A percentile compares a stretch with the other conserved stretches of the same genome.
These are phyloP conservation scores for Leccinum obscurum DNA, from an alignment of 768 basidiomycete genomes.

Conservation along the genomic window DNA sequence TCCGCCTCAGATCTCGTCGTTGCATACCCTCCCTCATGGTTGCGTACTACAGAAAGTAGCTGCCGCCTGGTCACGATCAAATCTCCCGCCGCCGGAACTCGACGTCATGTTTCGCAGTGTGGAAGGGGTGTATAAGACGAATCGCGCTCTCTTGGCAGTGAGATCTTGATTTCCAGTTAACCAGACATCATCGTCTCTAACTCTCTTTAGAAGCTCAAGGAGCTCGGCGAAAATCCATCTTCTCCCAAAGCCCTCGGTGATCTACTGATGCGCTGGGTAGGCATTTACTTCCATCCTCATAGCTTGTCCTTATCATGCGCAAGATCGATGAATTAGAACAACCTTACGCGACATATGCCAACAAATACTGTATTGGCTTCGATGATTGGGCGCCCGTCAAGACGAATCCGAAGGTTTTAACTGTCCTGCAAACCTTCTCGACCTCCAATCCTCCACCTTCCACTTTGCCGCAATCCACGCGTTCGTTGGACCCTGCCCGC, in stretches of 20 bases:
- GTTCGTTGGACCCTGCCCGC: constrained; percentile 38
- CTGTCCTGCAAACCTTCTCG: constrained; percentile 72
- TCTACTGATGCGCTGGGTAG: constrained; percentile 94
- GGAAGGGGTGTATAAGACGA: constrained; percentile 91
- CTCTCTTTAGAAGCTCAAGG: constrained; percentile 77
- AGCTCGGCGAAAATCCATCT: constrained; percentile 89
- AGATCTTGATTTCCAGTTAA: background rate
- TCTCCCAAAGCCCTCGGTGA: constrained; percentile 94
- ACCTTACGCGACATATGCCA: constrained; percentile 82
- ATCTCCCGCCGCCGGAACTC: constrained; percentile 89
- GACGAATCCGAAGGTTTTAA: constrained; percentile 68
- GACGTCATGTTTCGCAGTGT: constrained; percentile 94
- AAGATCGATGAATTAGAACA: constrained; percentile 90
- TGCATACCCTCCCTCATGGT: constrained; percentile 10
- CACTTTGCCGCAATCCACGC: constrained; percentile 35
- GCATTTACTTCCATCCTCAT: constrained; percentile 30
- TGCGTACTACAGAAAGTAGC: constrained; percentile 78
- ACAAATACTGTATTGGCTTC: constrained; percentile 72
- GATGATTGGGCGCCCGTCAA: constrained; percentile 82
- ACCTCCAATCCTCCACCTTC: constrained; percentile 57
- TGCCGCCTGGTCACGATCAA: constrained; percentile 94
- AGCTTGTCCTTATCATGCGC: constrained; percentile 17
- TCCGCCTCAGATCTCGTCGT: constrained; percentile 7
- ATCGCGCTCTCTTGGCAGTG: constrained; percentile 76
- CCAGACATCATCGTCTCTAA: constrained; percentile 11